Base-by-base conservation (phyloP, 805 yeast species). In the Citeromyces nyonsensis region DNA sequence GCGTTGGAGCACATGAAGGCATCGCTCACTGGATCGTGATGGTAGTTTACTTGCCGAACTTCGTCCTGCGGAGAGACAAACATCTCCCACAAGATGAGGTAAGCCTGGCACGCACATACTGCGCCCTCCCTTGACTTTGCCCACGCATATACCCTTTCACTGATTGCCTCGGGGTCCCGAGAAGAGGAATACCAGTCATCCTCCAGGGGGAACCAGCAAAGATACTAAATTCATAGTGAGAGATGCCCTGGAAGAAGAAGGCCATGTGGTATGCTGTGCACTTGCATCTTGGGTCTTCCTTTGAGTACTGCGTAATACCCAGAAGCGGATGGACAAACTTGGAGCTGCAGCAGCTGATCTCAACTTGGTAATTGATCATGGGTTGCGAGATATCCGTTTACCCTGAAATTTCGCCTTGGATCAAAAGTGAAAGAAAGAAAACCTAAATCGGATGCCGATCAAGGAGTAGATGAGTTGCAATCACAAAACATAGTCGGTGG, bases 181-280 rank as follows among this genome's bases (percentile, higher is more conserved):
- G 56, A 54, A 5, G 70, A 67, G 8, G 73, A 26, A 57, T 59
- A 25, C 75, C 83, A 43, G 70, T 79, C 75, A 79, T 74, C 43
- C 85, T 66, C 54, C 78, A 70, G 1, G 91, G 91, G 6, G 84
- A 80, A 1, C 95, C 95, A 2, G 86, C 76, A 49, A 61, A 76
- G 4, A 80, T 74, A 34, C 79, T 79, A 36, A 80, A 70, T 49
- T 83, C 94, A 49, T 79, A 75, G 39, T 80, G 83, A 35, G 80
- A 74, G 20, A 78, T 65, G 33, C 81, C 69, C 47, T 82, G 66
- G 29, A 73, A 67, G 10, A 80, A 69, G 45, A 79, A 86, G 1
- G 82, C 72, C 56, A 79, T 60, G 45, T 82, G 86, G 49, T 72
- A 78, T 33, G 74, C 68, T 0, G 83, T 75, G 36, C 71, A 64